Base-by-base conservation (phyloP, 176 grass and related monocot species). In the Oryza australiensis region DNA sequence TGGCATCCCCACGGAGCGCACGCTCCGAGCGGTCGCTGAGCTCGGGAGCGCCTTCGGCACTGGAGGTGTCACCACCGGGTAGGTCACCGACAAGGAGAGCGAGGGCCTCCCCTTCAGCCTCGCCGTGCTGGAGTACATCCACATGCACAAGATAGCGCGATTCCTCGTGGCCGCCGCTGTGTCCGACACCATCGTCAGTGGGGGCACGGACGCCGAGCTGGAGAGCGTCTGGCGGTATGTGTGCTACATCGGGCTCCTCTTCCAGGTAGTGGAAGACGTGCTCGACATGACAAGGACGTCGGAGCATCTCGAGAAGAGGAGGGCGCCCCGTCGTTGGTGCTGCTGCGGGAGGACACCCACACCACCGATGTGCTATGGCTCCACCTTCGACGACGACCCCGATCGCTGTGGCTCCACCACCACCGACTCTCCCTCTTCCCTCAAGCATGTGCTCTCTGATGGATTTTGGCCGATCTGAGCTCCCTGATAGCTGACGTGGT, bases 231-330 rank as follows among this genome's bases (percentile, higher is more conserved):
- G 89, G 14, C 46, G 83, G 72, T 91, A 91, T 59, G 82, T 80
- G 26, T 62, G 74, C 12, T 16, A 3, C 53, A 3, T 91, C 11
- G 89, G 89, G 5, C 64, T 91, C 7, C 81, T 91, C 13, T 78
- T 70, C n/a, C 89, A 91, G 84, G 85, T 88, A 76, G 80, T 85
- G 30, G 89, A 91, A 68, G 89, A 91, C 66, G 78, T 91, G 34
- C 77, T 87, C n/a, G 85, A 91, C 77, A 69, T 88, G 77, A 91
- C 85, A 15, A 48, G 38, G 26, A 82, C 89, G 63, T 70, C 89
- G 37, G 89, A 88, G 65, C 71, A 88, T 72, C 86, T 91, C 12
- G 89, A 82, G 49, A 91, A 91, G 82, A 86, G n/a, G n/a, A n/a
- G n/a, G n/a, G n/a, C n/a, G n/a, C n/a, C n/a, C n/a, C n/a, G n/a